phyloP scores from a whole-genome alignment of 768 basidiomycete genomes.

The Rhizopogon roseolus region DNA sequence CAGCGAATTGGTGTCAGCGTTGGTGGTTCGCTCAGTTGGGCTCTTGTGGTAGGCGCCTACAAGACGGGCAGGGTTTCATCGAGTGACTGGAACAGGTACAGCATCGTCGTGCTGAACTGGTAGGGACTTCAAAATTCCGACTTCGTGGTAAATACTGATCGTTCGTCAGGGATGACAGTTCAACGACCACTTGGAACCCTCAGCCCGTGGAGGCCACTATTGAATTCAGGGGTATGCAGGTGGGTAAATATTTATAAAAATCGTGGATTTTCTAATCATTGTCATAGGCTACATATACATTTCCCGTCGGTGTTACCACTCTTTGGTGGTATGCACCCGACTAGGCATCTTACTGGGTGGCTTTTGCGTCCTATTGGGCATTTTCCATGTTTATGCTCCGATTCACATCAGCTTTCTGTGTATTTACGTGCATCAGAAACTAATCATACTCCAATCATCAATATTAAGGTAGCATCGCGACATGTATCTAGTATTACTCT shows the following conservation, averaged over 20 bases:
- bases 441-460: too few species aligned
- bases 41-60: constrained; percentile 61
- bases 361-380: neutral
- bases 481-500: too few species aligned
- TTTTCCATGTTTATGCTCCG: neutral
- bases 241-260: constrained; percentile 13
- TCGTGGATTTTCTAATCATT: constrained; percentile 1
- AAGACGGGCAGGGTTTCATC: constrained; percentile 52
- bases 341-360: neutral
- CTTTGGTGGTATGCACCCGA: constrained; percentile 43
- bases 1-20: constrained; percentile 64
- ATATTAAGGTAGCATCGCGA: too few species aligned
- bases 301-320: constrained; percentile 70
- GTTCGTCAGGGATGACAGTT: constrained; percentile 39
- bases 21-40: constrained; percentile 50
- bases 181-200: constrained; percentile 48
- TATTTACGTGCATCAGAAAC: neutral
- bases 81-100: constrained; percentile 59
- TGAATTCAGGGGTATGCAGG: constrained; percentile 59
- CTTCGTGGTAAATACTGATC: neutral
- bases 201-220: constrained; percentile 53
- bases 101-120: constrained; percentile 73
- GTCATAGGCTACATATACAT: constrained; percentile 59
- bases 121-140: constrained; percentile 6
- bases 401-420: neutral